phyloP scores from a whole-genome alignment of 768 basidiomycete genomes.

The Terana coerulea region DNA sequence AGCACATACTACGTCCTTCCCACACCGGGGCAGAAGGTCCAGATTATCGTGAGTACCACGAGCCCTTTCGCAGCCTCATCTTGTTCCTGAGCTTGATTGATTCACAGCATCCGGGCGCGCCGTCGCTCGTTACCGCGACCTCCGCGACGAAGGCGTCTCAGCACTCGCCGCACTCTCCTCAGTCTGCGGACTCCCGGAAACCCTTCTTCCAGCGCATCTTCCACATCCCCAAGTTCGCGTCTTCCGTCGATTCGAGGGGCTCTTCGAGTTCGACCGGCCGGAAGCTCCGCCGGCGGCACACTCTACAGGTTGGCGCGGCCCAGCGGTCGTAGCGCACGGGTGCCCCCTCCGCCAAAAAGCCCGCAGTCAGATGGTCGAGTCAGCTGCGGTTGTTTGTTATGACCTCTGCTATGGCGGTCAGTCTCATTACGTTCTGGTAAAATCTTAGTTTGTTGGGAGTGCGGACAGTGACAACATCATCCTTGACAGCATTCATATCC shows the following conservation, averaged over 20 bases:
- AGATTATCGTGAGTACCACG: constrained; percentile 62
- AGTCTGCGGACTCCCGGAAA: constrained; percentile 41
- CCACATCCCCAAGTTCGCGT: constrained; percentile 23
- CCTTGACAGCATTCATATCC: background rate
- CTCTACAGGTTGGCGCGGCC: constrained; percentile 10
- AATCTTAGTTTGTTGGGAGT: constrained; percentile 3
- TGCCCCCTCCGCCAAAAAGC: background rate
- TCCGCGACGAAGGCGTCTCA: constrained; percentile 42
- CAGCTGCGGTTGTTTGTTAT: constrained; percentile 1
- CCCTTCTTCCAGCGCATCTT: constrained; percentile 63
- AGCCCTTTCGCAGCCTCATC: constrained; percentile 16
- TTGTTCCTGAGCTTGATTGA: constrained; percentile 30
- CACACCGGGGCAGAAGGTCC: constrained; percentile 68
- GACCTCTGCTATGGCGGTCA: background rate
- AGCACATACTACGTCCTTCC: constrained; percentile 77
- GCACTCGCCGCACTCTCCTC: constrained; percentile 52
- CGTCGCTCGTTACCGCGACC: constrained; percentile 49
- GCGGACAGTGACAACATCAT: background rate
- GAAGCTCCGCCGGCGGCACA: constrained; percentile 14
- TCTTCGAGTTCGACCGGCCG: constrained; percentile 10
- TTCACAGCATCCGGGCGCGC: constrained; percentile 38
- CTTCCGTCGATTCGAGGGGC: constrained; percentile 12
- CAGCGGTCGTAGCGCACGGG: background rate
- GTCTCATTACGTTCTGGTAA: background rate
- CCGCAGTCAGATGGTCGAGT: constrained; percentile 1